Conservation (phyloP, 352 stramenopile genomes). For the Phytophthora litchii region DNA sequence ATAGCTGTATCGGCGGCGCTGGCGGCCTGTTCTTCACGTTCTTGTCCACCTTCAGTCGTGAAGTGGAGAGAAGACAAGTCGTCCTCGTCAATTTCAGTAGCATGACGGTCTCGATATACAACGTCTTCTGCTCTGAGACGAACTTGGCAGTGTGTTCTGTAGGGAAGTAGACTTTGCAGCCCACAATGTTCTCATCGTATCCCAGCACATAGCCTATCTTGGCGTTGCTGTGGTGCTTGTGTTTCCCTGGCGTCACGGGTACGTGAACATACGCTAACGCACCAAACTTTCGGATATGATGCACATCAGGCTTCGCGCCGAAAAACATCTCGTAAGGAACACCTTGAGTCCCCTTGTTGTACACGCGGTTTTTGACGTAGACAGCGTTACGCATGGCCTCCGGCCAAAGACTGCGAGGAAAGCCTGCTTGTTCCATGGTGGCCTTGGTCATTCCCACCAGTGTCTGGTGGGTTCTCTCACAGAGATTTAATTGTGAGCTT, state of each 20-base stretch:
- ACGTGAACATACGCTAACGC: constrained; percentile 11
- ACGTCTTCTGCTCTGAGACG: constrained; percentile 7
- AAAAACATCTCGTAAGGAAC: constrained; percentile 23
- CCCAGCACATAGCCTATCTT: constrained; percentile 14
- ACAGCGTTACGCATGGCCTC: constrained; percentile 6
- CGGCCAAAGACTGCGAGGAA: constrained; percentile 11
- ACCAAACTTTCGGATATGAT: constrained; percentile 24
- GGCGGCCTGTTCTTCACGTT: no score
- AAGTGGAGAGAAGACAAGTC: constrained; percentile 9
- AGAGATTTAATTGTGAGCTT: constrained; percentile 15
- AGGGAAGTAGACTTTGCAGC: constrained; percentile 18
- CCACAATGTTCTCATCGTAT: constrained; percentile 13
- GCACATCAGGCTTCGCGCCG: constrained; percentile 7
- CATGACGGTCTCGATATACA: constrained; percentile 14
- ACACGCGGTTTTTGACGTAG: constrained; percentile 18
- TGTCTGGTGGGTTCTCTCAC: constrained; percentile 8
- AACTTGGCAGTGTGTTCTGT: constrained; percentile 1
- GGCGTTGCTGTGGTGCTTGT: constrained; percentile 8
- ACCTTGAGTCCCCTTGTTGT: constrained; percentile 9
- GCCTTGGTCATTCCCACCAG: constrained; percentile 9
- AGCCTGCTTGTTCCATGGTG: constrained; percentile 6
- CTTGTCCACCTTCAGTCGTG: no score
- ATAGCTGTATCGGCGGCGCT: no score
- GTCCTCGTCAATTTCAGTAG: background rate
- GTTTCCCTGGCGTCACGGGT: background rate